These are phyloP conservation scores for Dovyalis caffra DNA, from an alignment of 345 rosid genomes.

Conservation along the genomic window DNA sequence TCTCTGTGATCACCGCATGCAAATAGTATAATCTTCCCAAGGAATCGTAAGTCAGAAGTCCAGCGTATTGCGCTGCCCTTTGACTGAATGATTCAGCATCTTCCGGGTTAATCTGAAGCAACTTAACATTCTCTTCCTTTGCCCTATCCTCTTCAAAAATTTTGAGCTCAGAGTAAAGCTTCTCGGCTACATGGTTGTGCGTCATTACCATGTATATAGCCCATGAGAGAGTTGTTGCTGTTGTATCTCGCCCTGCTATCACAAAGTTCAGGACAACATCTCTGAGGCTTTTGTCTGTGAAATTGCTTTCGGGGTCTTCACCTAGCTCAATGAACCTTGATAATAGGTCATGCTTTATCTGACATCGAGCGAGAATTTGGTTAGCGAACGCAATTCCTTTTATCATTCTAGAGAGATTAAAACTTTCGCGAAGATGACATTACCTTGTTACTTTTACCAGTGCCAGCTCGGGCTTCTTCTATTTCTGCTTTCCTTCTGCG, in stretches of 20 bases:
- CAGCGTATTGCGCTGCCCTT: slow-evolving; percentile 57
- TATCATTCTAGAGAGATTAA: neutral
- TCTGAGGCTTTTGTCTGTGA: slow-evolving; percentile 73
- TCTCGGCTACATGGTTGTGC: slow-evolving; percentile 56
- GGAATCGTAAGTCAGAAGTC: slow-evolving; percentile 65
- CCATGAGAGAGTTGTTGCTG: slow-evolving; percentile 96
- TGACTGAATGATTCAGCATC: slow-evolving; percentile 50
- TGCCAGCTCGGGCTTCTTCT: slow-evolving; percentile 34
- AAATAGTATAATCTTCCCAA: slow-evolving; percentile 65
- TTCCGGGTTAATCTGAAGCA: slow-evolving; percentile 37
- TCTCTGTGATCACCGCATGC: slow-evolving; percentile 88
- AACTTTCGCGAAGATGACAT: neutral
- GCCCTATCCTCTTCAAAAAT: slow-evolving; percentile 61
- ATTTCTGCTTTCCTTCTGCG: slow-evolving; percentile 69
- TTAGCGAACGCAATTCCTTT: neutral
- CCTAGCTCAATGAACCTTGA: slow-evolving; percentile 81
- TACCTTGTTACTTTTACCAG: slow-evolving; percentile 43
- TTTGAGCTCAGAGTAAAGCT: slow-evolving; percentile 64
- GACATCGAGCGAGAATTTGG: slow-evolving; percentile 3
- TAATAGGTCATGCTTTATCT: slow-evolving; percentile 80
- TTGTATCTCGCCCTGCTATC: slow-evolving; percentile 94
- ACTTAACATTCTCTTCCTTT: slow-evolving; percentile 42
- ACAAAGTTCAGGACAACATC: slow-evolving; percentile 89
- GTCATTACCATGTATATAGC: slow-evolving; percentile 76
- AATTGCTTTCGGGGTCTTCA: slow-evolving; percentile 59